Evolutionary conservation across 495 filamentous ascomycete genomes (phyloP).

Genomic region (Lasiosphaeria ovina): DNA sequence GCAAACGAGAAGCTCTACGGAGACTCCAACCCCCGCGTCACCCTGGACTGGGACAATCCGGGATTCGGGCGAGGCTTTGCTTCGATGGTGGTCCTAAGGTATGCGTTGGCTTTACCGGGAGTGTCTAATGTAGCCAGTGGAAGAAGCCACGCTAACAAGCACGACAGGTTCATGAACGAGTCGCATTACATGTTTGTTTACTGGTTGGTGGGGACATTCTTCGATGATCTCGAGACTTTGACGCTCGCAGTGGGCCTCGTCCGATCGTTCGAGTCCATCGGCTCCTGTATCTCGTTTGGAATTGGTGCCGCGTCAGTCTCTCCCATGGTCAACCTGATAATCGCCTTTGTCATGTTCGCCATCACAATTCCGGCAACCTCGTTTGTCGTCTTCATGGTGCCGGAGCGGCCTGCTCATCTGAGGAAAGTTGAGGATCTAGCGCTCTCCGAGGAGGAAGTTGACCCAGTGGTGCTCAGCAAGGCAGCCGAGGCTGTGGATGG

Average conservation of each 20-base stretch:
- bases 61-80: conserved; percentile 44
- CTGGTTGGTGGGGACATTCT: conserved; percentile 51
- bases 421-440: conserved; percentile 17
- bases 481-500: conserved; percentile 18
- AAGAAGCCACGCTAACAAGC: not conserved
- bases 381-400: conserved; percentile 36
- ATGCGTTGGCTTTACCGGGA: not conserved
- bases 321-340: conserved; percentile 45
- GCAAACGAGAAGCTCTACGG: conserved; percentile 40
- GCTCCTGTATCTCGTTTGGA: conserved; percentile 49
- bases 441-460: conserved; percentile 16
- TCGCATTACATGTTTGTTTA: conserved; percentile 48
- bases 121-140: too few species aligned
- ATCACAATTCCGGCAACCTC: conserved; percentile 40
- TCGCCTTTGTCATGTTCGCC: conserved; percentile 43
- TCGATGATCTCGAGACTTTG: conserved; percentile 47
- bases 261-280: conserved; percentile 49
- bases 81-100: conserved; percentile 35
- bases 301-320: conserved; percentile 43
- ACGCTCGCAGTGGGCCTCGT: conserved; percentile 49
- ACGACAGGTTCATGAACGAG: conserved; percentile 38
- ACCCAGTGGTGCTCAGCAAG: conserved; percentile 11
- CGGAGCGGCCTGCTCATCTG: conserved; percentile 30
- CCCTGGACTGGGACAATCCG: conserved; percentile 39
- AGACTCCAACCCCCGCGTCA: conserved; percentile 22